Evolutionary conservation across 768 basidiomycete genomes (phyloP), one percentile per base, ranked within the genome.

Genomic region (Suillus subalutaceus): DNA sequence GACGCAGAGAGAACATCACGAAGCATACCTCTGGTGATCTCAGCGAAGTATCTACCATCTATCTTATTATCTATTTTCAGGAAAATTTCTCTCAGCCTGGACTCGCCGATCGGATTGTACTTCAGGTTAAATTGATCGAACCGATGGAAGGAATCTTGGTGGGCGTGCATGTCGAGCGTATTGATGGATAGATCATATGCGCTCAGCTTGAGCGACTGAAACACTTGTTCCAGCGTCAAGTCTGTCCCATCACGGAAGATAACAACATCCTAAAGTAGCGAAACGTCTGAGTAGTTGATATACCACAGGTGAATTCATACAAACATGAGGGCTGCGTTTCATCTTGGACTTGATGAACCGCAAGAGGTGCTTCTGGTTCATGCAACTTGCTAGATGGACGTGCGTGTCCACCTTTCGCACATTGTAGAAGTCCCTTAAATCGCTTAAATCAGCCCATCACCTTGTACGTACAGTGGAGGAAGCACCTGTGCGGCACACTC

Each of bases 291-390:
- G 30, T 30, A 23, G 44, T 35, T 32, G 59, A 59, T 23, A 30
- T 65, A 55, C 37, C 43, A 32, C 62, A 44, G 52, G 43, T 18
- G 41, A 43, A 63, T 20, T 44, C 53, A 56, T 38, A 73, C 85
- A 52, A 65, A 93, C 94, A 58, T 96, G 73, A 2, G 95, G 90
- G 70, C 84, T 88, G 30, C 88, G 88, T 79, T 95, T 96, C 94
- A 97, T 96, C 76, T 97, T 97, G n/a, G 90, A 89, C 78, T 99
- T 99, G 82, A 99, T 98, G 80, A 99, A 99, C 10, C 97, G 94
- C 15, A 99, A 81, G 23, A 99, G 80, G 80, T 99, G 97, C 77
- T 99, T 99, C 78, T 99, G 97, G 76, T 99, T 99, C 96, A 99
- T 98, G 79, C 94, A 93, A 67, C 96, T 97, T 4, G 97, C 97